phyloP scores from a whole-genome alignment of 2,329 filamentous ascomycete genomes.

The Pleoardoris graminearum region DNA sequence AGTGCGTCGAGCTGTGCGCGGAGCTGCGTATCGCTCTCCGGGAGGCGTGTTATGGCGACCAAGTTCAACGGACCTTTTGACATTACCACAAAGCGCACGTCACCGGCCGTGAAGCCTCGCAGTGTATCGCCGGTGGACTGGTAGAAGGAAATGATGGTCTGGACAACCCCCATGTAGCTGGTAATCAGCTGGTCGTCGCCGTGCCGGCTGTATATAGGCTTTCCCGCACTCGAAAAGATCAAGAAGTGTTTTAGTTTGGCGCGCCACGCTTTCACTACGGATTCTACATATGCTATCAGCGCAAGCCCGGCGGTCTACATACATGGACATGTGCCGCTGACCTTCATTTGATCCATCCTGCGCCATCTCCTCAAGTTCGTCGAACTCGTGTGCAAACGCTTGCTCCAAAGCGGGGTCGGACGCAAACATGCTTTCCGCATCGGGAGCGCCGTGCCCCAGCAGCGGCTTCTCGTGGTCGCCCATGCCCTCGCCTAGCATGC shows the following conservation, averaged over 20 bases:
- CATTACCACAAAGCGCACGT: slow-evolving; percentile 81
- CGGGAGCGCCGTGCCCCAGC: slow-evolving; percentile 59
- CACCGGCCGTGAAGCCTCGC: slow-evolving; percentile 82
- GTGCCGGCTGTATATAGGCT: slow-evolving; percentile 95
- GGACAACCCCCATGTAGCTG: slow-evolving; percentile 90
- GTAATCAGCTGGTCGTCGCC: slow-evolving; percentile 89
- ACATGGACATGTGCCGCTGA: slow-evolving; percentile 49
- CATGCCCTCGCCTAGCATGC: slow-evolving; percentile 74
- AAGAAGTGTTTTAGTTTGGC: slow-evolving; percentile 96
- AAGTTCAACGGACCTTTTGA: slow-evolving; percentile 88
- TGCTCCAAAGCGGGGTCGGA: slow-evolving; percentile 57
- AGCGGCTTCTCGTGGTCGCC: slow-evolving; percentile 66
- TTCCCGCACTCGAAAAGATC: slow-evolving; percentile 92
- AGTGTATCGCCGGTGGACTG: slow-evolving; percentile 77
- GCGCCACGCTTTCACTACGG: slow-evolving; percentile 74
- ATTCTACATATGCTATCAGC: slow-evolving; percentile 44
- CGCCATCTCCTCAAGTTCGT: slow-evolving; percentile 66
- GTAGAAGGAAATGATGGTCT: slow-evolving; percentile 98
- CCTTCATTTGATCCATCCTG: slow-evolving; percentile 61
- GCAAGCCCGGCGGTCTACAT: slow-evolving; percentile 15
- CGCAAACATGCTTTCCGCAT: slow-evolving; percentile 59
- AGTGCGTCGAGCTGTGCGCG: slow-evolving; percentile 86
- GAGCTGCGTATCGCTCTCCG: slow-evolving; percentile 90
- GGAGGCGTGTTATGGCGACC: slow-evolving; percentile 86
- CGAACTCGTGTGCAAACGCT: slow-evolving; percentile 77